Percentiles rank a stretch among this genome's conserved stretches.
phyloP scores from a whole-genome alignment of 768 basidiomycete genomes.

The Boletus pseudopeckii region DNA sequence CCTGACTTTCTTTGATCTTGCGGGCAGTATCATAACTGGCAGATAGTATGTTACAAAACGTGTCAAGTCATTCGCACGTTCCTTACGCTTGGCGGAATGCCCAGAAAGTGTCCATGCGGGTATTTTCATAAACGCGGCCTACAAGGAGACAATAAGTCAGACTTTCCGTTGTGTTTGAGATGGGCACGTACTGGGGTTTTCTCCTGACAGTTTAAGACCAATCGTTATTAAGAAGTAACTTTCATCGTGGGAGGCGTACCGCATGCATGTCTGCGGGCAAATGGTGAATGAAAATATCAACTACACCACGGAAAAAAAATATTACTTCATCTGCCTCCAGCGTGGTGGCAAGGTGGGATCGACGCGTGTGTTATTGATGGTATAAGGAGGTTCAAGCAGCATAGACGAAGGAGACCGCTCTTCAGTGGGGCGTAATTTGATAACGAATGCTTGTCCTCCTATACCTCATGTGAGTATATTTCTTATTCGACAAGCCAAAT shows the following conservation, averaged over 20 bases:
- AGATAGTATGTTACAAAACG: slow-evolving; percentile 1
- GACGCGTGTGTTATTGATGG: slow-evolving; percentile 45
- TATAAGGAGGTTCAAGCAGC: slow-evolving; percentile 79
- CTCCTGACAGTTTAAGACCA: slow-evolving; percentile 31
- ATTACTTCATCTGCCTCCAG: slow-evolving; percentile 82
- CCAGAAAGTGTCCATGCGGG: slow-evolving; percentile 49
- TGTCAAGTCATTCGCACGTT: not conserved
- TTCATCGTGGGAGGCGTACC: slow-evolving; percentile 31
- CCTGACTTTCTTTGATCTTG: slow-evolving; percentile 52
- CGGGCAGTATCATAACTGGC: slow-evolving; percentile 50
- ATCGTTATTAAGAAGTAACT: not conserved
- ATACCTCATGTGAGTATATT: slow-evolving; percentile 2
- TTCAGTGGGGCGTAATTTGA: slow-evolving; percentile 77
- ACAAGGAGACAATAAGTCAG: not conserved
- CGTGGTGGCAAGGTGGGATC: slow-evolving; percentile 43
- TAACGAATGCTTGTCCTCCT: slow-evolving; percentile 87
- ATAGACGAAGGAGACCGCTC: slow-evolving; percentile 77
- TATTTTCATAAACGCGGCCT: slow-evolving; percentile 31
- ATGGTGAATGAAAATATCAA: slow-evolving; percentile 2
- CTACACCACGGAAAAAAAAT: not conserved
- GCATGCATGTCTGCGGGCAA: slow-evolving; percentile 51
- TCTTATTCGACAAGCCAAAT: slow-evolving; percentile 19
- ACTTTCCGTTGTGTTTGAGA: not conserved
- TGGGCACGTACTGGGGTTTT: slow-evolving; percentile 41
- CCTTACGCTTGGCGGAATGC: slow-evolving; percentile 49